Percentiles rank a stretch among this genome's conserved stretches.
phyloP scores from a whole-genome alignment of 192 early-diverging fungal genomes.

The Backusella mclennaniae region DNA sequence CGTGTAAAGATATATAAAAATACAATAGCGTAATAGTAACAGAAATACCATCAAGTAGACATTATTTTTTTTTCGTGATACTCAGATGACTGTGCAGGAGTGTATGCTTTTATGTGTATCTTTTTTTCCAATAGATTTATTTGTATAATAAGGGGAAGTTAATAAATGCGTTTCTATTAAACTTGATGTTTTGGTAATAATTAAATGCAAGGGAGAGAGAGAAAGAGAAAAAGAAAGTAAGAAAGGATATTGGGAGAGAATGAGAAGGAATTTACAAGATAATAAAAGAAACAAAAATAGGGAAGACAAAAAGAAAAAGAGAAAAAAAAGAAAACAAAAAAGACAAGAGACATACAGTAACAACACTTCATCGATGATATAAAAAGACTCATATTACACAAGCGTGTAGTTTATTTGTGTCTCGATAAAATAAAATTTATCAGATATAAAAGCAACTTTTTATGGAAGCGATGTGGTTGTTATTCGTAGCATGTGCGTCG shows the following conservation, averaged over 20 bases:
- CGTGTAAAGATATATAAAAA: neutral
- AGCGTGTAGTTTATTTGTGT: neutral
- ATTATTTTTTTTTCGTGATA: neutral
- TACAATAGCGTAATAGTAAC: neutral
- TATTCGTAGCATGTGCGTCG: constrained; percentile 5
- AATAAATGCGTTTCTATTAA: neutral
- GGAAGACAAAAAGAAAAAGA: neutral
- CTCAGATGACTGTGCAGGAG: neutral
- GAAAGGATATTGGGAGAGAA: neutral
- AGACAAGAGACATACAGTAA: neutral
- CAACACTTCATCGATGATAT: neutral
- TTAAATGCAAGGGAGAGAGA: neutral
- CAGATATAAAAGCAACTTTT: neutral
- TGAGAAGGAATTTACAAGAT: neutral
- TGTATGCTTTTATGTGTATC: neutral
- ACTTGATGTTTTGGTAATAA: neutral
- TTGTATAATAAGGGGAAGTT: constrained; percentile 1
- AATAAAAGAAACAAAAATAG: neutral
- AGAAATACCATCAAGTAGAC: no score
- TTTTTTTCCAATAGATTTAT: neutral
- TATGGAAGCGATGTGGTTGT: constrained; percentile 1
- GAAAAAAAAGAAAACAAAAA: neutral
- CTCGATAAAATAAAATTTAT: neutral
- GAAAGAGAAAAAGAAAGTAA: neutral
- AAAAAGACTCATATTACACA: neutral